phyloP scores from a whole-genome alignment of 306 rosid genomes.

The Lathyrus sativus region DNA sequence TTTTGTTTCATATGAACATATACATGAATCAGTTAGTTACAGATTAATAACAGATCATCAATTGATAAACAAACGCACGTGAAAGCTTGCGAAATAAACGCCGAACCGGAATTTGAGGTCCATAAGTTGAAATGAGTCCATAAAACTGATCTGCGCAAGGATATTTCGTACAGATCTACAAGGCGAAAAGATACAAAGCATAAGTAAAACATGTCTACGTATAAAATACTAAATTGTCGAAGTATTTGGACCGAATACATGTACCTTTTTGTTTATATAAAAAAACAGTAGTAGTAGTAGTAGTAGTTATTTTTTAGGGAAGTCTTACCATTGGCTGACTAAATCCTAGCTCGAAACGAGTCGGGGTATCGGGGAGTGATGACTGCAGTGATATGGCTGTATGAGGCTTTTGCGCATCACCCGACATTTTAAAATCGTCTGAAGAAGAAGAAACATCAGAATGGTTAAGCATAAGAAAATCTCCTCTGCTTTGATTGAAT shows the following conservation, averaged over 20 bases:
- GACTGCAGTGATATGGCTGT: constrained; percentile 61
- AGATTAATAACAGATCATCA: constrained; percentile 16
- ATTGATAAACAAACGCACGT: constrained; percentile 5
- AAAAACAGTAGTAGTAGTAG: no score
- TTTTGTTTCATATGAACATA: constrained; percentile 33
- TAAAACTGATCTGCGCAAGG: constrained; percentile 75
- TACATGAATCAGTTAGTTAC: constrained; percentile 34
- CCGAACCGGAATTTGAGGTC: constrained; percentile 77
- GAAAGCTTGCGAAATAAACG: constrained; percentile 33
- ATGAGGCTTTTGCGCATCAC: constrained; percentile 58
- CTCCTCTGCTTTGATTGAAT: background rate
- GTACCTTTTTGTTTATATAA: no score
- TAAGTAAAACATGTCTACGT: constrained; percentile 36
- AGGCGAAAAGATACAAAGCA: constrained; percentile 24
- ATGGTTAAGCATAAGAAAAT: background rate
- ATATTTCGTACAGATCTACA: constrained; percentile 73
- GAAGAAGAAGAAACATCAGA: constrained; percentile 40
- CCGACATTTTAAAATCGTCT: constrained; percentile 59
- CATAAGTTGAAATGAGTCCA: constrained; percentile 78
- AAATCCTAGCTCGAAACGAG: constrained; percentile 79
- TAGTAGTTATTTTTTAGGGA: constrained; percentile 4
- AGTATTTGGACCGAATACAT: background rate
- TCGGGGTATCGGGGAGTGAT: constrained; percentile 47
- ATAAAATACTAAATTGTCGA: constrained; percentile 11
- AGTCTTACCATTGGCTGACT: constrained; percentile 74